Evolutionary conservation across 768 basidiomycete genomes (phyloP).

Genomic region (Phanerochaete sordida): DNA sequence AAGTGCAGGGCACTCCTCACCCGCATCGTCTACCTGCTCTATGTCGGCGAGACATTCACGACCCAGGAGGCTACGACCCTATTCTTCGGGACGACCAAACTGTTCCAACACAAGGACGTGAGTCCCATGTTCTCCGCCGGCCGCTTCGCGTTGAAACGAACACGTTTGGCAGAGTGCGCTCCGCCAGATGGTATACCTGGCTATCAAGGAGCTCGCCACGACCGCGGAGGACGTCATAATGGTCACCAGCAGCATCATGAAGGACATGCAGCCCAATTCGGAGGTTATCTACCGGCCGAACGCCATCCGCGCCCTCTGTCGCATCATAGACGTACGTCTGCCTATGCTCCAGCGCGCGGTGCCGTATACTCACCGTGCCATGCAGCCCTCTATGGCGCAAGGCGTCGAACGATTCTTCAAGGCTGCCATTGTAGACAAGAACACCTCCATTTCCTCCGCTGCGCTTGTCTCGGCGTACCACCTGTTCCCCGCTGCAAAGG

Average conservation of each 20-base stretch:
- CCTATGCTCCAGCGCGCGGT: background rate
- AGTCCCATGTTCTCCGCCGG: slow-evolving; percentile 31
- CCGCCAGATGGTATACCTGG: slow-evolving; percentile 96
- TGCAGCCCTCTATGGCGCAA: slow-evolving; percentile 98
- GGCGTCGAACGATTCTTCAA: slow-evolving; percentile 99
- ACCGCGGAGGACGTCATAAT: slow-evolving; percentile 99
- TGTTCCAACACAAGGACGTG: slow-evolving; percentile 99
- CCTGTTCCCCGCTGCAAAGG: slow-evolving; percentile 88
- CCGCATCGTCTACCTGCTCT: slow-evolving; percentile 93
- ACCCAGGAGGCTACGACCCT: slow-evolving; percentile 96
- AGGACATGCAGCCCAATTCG: slow-evolving; percentile 99
- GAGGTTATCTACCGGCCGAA: slow-evolving; percentile 99
- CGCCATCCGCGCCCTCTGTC: slow-evolving; percentile 91
- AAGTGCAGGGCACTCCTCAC: slow-evolving; percentile 97
- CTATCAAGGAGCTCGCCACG: slow-evolving; percentile 94
- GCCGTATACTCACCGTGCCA: slow-evolving; percentile 7
- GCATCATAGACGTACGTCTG: slow-evolving; percentile 91
- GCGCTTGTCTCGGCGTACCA: slow-evolving; percentile 97
- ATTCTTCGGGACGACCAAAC: slow-evolving; percentile 98
- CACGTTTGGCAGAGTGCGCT: slow-evolving; percentile 67
- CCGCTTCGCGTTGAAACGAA: background rate
- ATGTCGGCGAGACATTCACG: slow-evolving; percentile 91
- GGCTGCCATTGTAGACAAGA: slow-evolving; percentile 96
- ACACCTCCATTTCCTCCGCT: slow-evolving; percentile 92
- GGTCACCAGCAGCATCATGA: slow-evolving; percentile 99